Percentiles rank a stretch among this genome's conserved stretches.
Evolutionary conservation across 2,329 filamentous ascomycete species (phyloP).

Genomic region (Ophiosphaerella korrae): DNA sequence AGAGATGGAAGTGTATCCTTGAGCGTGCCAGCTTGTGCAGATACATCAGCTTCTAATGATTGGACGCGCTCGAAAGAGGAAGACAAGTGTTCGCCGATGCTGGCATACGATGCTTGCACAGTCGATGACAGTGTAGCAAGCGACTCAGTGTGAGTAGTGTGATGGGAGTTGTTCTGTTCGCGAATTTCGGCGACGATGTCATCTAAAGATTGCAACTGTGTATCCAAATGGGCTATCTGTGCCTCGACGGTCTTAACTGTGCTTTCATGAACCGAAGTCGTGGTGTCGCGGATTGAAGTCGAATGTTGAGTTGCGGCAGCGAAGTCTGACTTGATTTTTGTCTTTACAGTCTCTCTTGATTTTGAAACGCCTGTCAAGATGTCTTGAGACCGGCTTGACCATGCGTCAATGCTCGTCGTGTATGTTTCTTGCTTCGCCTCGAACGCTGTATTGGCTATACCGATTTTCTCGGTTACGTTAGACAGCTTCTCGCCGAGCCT

Average conservation of each 20-base stretch:
- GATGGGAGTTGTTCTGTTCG: conserved; percentile 78
- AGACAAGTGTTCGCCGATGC: conserved; percentile 72
- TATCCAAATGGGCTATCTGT: conserved; percentile 83
- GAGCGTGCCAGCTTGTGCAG: conserved; percentile 63
- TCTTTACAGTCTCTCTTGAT: conserved; percentile 79
- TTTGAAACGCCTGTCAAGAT: conserved; percentile 73
- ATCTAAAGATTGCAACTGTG: conserved; percentile 88
- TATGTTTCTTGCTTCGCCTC: conserved; percentile 70
- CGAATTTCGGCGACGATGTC: conserved; percentile 85
- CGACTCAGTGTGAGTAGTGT: conserved; percentile 70
- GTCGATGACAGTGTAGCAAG: conserved; percentile 69
- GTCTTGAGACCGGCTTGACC: conserved; percentile 70
- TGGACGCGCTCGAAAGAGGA: conserved; percentile 71
- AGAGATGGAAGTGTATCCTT: conserved; percentile 67
- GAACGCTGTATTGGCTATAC: conserved; percentile 67
- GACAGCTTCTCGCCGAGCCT: conserved; percentile 70
- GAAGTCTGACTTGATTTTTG: conserved; percentile 85
- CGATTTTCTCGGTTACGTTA: conserved; percentile 67
- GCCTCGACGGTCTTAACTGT: conserved; percentile 88
- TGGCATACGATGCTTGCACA: conserved; percentile 74
- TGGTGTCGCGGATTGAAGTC: conserved; percentile 79
- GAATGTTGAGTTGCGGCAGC: conserved; percentile 80
- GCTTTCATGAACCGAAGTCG: conserved; percentile 86
- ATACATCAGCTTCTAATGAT: conserved; percentile 71
- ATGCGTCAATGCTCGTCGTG: conserved; percentile 72